A percentile compares a stretch with the other conserved stretches of the same genome.
These are phyloP conservation scores for Colletotrichum tanaceti DNA, from an alignment of 2,329 filamentous ascomycete genomes.

Conservation along the genomic window DNA sequence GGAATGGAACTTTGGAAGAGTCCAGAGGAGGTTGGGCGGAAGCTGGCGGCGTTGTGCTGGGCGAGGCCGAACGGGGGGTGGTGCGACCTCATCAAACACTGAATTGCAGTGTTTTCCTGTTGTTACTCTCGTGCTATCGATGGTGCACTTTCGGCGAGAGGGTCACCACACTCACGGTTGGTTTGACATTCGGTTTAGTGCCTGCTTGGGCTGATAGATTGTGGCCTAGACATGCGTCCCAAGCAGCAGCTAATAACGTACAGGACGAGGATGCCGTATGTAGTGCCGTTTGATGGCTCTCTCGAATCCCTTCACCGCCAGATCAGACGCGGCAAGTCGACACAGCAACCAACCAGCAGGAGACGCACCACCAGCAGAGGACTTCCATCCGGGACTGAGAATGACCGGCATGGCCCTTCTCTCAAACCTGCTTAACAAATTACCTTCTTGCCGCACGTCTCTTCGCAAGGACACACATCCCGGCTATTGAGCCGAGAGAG, in stretches of 20 bases:
- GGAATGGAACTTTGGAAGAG: background rate
- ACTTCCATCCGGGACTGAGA: background rate
- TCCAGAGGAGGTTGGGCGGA: conserved; percentile 9
- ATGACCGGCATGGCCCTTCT: conserved; percentile 18
- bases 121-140: background rate
- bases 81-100: background rate
- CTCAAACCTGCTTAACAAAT: background rate
- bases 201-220: conserved; percentile 2
- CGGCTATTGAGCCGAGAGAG: background rate
- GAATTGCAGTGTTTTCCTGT: background rate
- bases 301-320: conserved; percentile 32
- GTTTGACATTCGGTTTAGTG: conserved; percentile 9
- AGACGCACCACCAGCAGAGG: background rate
- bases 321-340: conserved; percentile 5
- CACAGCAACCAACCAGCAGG: conserved; percentile 15
- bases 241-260: conserved; percentile 28
- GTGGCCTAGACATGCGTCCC: conserved; percentile 16
- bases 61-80: conserved; percentile 1
- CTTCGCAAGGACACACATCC: background rate
- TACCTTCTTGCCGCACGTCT: conserved; percentile 13
- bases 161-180: conserved; percentile 7
- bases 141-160: conserved; percentile 4
- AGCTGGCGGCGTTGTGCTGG: background rate
- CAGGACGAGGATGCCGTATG: conserved; percentile 15
- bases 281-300: conserved; percentile 6